A percentile compares a stretch with the other conserved stretches of the same genome.
phyloP scores from a whole-genome alignment of 1,284 basidiomycete genomes.

The Takashimella koratensis region DNA sequence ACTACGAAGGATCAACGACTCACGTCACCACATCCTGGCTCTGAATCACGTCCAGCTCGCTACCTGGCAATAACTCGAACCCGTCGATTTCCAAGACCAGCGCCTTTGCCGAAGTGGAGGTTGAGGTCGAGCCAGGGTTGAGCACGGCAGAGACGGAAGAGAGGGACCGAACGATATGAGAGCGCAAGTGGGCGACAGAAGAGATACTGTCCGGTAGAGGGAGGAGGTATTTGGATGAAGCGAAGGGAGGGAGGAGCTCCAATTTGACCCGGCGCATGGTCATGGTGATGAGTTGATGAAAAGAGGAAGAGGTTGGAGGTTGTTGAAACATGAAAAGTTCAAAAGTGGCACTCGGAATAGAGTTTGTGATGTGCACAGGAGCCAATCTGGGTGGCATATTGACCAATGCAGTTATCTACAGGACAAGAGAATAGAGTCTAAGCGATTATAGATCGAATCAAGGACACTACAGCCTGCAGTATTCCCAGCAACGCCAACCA shows the following conservation, averaged over 20 bases:
- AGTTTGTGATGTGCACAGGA: too few relatives aligned
- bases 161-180: conserved; percentile 24
- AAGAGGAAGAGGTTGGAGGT: too few relatives aligned
- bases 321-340: too few relatives aligned
- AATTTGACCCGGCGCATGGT: conserved; percentile 30
- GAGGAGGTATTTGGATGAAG: conserved; percentile 23
- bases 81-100: conserved; percentile 46
- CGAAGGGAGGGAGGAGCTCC: conserved; percentile 28
- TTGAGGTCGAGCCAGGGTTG: not conserved
- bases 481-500: too few relatives aligned
- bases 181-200: conserved; percentile 26
- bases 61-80: conserved; percentile 44
- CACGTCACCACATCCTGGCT: conserved; percentile 42
- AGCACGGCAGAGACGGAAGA: conserved; percentile 14
- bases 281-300: too few relatives aligned
- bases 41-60: conserved; percentile 31
- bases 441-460: too few relatives aligned
- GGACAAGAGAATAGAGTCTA: too few relatives aligned
- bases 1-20: conserved; percentile 11
- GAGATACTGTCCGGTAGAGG: conserved; percentile 20
- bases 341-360: too few relatives aligned
- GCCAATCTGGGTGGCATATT: too few relatives aligned
- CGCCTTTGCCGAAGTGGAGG: too few relatives aligned
- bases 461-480: too few relatives aligned
- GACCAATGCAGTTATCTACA: too few relatives aligned